phyloP scores from a whole-genome alignment of 805 yeast genomes.

The Hanseniaspora nectarophila region DNA sequence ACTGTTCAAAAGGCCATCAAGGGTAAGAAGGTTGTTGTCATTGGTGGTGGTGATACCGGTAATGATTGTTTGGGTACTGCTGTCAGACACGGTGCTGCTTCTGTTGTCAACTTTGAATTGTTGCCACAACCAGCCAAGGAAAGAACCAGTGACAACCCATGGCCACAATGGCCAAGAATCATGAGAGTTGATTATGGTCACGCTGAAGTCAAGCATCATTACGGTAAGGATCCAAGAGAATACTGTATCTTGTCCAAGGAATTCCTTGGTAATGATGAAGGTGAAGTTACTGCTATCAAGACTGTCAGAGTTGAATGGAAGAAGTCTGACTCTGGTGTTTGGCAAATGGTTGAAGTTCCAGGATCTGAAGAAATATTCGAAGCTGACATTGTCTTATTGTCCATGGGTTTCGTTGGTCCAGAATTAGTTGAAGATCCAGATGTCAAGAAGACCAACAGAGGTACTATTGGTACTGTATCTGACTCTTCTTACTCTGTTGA shows the following conservation, averaged over 20 bases:
- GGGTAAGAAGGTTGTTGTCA: constrained; percentile 87
- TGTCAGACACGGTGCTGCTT: constrained; percentile 91
- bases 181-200: constrained; percentile 98
- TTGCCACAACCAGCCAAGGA: constrained; percentile 81
- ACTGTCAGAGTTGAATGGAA: constrained; percentile 98
- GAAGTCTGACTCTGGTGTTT: constrained; percentile 85
- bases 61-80: constrained; percentile 97
- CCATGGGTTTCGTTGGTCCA: constrained; percentile 98
- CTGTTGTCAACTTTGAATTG: constrained; percentile 86
- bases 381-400: constrained; percentile 83
- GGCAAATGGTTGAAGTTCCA: constrained; percentile 98
- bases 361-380: constrained; percentile 88
- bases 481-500: constrained; percentile 58
- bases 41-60: constrained; percentile 99
- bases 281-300: constrained; percentile 88
- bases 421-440: constrained; percentile 65
- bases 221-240: constrained; percentile 95
- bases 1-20: constrained; percentile 57
- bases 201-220: constrained; percentile 84
- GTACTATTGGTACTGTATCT: constrained; percentile 51
- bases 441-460: constrained; percentile 59
- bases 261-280: constrained; percentile 87
- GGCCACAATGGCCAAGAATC: constrained; percentile 99
- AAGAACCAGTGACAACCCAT: constrained; percentile 89
- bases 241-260: constrained; percentile 91